A percentile compares a stretch with the other conserved stretches of the same genome.
phyloP scores from a whole-genome alignment of 2,329 filamentous ascomycete species.

The Pseudocercospora eumusae region DNA sequence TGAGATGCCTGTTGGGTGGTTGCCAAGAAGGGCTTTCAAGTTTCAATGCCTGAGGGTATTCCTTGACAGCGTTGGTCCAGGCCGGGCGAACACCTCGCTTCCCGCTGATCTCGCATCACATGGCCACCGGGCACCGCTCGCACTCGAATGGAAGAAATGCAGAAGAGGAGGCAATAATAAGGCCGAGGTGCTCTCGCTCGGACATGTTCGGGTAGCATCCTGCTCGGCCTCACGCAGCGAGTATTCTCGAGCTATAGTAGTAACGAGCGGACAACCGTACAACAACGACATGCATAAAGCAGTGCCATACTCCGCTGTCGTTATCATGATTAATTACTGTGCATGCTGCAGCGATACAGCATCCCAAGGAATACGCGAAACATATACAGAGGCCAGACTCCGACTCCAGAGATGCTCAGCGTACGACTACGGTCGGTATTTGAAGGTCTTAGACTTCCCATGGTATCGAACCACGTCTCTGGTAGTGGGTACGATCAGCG shows the following conservation, averaged over 20 bases:
- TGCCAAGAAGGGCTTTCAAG: not conserved
- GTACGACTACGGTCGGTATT: too few relatives aligned
- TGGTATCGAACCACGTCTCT: not conserved
- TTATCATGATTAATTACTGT: not conserved
- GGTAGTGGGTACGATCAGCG: not conserved
- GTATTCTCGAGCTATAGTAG: too few relatives aligned
- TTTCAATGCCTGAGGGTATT: not conserved
- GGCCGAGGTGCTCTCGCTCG: not conserved
- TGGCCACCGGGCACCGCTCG: not conserved
- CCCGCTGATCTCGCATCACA: not conserved
- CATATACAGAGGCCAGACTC: too few relatives aligned
- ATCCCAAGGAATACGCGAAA: not conserved
- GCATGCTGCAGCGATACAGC: not conserved
- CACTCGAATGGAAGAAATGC: not conserved
- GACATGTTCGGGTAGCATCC: conserved; percentile 2
- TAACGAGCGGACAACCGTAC: not conserved
- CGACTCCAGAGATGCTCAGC: too few relatives aligned
- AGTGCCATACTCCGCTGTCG: not conserved
- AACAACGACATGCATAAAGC: not conserved
- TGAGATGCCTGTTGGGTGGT: conserved; percentile 1
- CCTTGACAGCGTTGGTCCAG: not conserved
- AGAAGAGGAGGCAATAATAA: not conserved
- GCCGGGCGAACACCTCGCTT: not conserved
- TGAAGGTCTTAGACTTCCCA: conserved; percentile 2
- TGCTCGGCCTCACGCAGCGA: conserved; percentile 5